Percentiles rank a stretch among this genome's conserved stretches.
Evolutionary conservation across 2,329 filamentous ascomycete species (phyloP).

Genomic region (Mycogone perniciosa): DNA sequence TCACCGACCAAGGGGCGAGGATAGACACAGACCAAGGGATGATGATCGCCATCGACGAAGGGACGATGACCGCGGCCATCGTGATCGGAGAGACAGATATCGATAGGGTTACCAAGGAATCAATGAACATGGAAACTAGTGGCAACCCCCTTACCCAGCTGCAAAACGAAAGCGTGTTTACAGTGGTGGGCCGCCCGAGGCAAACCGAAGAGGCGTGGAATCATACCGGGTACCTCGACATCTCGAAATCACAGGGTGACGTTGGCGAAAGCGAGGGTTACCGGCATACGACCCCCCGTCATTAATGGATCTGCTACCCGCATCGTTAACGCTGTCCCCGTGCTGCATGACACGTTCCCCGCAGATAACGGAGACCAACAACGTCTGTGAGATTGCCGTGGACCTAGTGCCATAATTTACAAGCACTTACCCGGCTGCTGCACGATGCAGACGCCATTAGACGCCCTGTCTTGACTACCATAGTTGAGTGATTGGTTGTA

Average conservation of each 20-base stretch:
- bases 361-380: slow-evolving; percentile 8
- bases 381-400: slow-evolving; percentile 12
- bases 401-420: slow-evolving; percentile 6
- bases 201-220: background rate
- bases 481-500: slow-evolving; percentile 6
- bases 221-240: background rate
- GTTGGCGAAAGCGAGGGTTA: slow-evolving; percentile 8
- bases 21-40: slow-evolving; percentile 13
- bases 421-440: background rate
- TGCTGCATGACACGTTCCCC: slow-evolving; percentile 14
- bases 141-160: slow-evolving; percentile 44
- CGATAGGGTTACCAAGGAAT: slow-evolving; percentile 22
- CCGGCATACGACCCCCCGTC: slow-evolving; percentile 3
- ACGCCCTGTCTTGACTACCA: slow-evolving; percentile 1
- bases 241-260: background rate
- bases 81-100: slow-evolving; percentile 18
- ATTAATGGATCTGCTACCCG: background rate
- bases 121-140: slow-evolving; percentile 12
- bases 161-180: no score
- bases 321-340: slow-evolving; percentile 12
- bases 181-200: background rate
- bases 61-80: slow-evolving; percentile 13
- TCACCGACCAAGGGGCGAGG: slow-evolving; percentile 6
- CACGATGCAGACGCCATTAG: background rate
- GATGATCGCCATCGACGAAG: slow-evolving; percentile 24